phyloP scores from a whole-genome alignment of 768 basidiomycete species.

The Steccherinum ochraceum region DNA sequence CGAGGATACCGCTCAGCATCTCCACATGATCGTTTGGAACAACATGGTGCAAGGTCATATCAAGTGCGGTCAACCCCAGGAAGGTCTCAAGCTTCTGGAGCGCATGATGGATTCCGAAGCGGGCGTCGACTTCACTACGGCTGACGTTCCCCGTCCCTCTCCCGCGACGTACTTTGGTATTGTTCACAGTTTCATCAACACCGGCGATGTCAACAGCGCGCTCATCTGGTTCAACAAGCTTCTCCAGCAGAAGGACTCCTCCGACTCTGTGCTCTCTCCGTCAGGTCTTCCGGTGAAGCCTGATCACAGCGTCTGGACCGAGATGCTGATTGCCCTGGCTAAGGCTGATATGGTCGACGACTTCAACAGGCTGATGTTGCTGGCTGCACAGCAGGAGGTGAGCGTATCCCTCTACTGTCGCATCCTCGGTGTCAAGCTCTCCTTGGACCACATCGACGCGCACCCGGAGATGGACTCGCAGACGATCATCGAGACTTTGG shows the following conservation, averaged over 20 bases:
- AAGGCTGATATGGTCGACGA: slow-evolving; percentile 41
- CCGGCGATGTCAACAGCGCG: slow-evolving; percentile 58
- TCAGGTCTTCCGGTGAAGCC: slow-evolving; percentile 43
- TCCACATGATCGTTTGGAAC: slow-evolving; percentile 56
- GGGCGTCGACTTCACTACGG: slow-evolving; percentile 24
- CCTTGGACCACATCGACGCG: background rate
- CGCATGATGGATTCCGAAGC: slow-evolving; percentile 54
- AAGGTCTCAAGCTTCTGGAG: slow-evolving; percentile 61
- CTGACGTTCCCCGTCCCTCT: slow-evolving; percentile 49
- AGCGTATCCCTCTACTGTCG: background rate
- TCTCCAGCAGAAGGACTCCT: slow-evolving; percentile 33
- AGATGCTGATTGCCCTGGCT: slow-evolving; percentile 56
- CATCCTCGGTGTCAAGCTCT: background rate
- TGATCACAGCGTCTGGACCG: slow-evolving; percentile 44
- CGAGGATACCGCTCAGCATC: background rate
- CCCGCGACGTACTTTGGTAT: slow-evolving; percentile 59
- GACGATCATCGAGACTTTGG: background rate
- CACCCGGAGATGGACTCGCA: background rate
- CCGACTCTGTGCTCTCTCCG: slow-evolving; percentile 25
- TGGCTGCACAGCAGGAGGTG: background rate
- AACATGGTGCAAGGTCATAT: slow-evolving; percentile 75
- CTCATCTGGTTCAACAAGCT: slow-evolving; percentile 68
- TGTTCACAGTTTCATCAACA: slow-evolving; percentile 57
- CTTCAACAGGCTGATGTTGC: background rate
- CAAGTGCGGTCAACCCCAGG: slow-evolving; percentile 51